These are phyloP conservation scores for Lycium barbarum DNA, from an alignment of 257 asterid genomes.

Conservation along the genomic window DNA sequence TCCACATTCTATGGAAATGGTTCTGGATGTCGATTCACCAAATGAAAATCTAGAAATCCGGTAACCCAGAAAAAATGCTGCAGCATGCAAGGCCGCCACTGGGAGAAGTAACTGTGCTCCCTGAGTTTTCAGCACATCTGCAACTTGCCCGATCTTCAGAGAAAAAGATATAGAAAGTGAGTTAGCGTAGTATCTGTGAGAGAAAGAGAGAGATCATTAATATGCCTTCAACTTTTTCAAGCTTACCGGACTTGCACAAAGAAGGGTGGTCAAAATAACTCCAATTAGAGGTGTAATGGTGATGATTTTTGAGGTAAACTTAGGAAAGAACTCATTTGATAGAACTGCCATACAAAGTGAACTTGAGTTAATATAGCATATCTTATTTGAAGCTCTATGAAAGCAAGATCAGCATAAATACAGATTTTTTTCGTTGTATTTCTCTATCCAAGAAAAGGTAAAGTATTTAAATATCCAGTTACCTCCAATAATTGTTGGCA, in stretches of 20 bases:
- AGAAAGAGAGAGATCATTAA: background rate
- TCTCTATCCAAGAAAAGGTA: background rate
- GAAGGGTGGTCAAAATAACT: slow-evolving; percentile 90
- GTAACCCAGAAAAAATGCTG: slow-evolving; percentile 87
- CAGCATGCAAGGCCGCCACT: slow-evolving; percentile 83
- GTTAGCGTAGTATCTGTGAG: background rate
- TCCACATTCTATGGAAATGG: slow-evolving; percentile 97
- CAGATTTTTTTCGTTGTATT: background rate
- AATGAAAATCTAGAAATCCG: slow-evolving; percentile 78
- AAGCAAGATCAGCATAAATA: slow-evolving; percentile 21
- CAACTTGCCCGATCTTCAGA: slow-evolving; percentile 89
- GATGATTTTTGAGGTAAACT: slow-evolving; percentile 83
- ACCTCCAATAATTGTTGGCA: slow-evolving; percentile 98
- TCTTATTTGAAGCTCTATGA: background rate
- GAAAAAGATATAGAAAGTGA: slow-evolving; percentile 23
- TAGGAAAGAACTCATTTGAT: slow-evolving; percentile 84
- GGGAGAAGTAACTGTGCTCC: slow-evolving; percentile 86
- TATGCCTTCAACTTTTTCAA: slow-evolving; percentile 24
- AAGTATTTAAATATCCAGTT: slow-evolving; percentile 37
- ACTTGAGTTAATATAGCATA: background rate
- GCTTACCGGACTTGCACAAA: slow-evolving; percentile 98
- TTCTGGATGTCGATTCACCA: slow-evolving; percentile 98
- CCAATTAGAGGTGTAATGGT: slow-evolving; percentile 87
- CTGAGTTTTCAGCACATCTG: slow-evolving; percentile 88
- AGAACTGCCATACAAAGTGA: slow-evolving; percentile 65